Evolutionary conservation across 2,329 filamentous ascomycete species (phyloP), one percentile per base, ranked within the genome.

Genomic region (Blumeria hordei): DNA sequence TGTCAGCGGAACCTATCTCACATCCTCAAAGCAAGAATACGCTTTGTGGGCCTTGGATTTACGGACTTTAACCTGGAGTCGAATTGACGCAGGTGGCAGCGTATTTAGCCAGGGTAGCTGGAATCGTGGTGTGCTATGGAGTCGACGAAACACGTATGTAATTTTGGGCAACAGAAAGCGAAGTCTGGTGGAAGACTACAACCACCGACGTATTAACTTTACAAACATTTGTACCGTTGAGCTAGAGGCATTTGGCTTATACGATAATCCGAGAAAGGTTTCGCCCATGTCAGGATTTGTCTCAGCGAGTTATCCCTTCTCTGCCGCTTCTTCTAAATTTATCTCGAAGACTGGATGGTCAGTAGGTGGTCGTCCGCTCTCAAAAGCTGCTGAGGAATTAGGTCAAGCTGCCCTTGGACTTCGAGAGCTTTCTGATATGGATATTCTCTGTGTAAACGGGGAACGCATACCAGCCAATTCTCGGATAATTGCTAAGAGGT

Each of bases 31-130:
- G 69, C 90, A 96, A 65, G 92, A 98, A 67, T 98, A 96, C 68
- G 90, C 92, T 0, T 73, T 98, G 1, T 98, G 92, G 92, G 90
- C 92, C 1, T 70, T 98, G 51, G 88, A 98, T 64, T 69, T 98
- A 55, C 80, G 83, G 57, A 92, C 82, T 0, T 70, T 98, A 55
- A 92, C 84, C 0, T 98, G 92, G 92, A 88, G 84, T 55, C 84
- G 90, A 8, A 96, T 98, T 60, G 92, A 98, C 68, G 92, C 88
- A 0, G 90, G 88, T 28, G 88, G 85, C 8, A 88, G 81, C 58
- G 88, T 96, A 3, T 96, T 98, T 67, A 90, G 86, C 63, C 87
- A 94, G 66, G 92, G 92, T 47, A 96, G 90, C 67, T 98, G 92
- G 92, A 98, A 98, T 65, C 77, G 92, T 56, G 92, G 92, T 43